These are phyloP conservation scores for Fagus sylvatica DNA, from an alignment of 306 rosid species.

Conservation along the genomic window DNA sequence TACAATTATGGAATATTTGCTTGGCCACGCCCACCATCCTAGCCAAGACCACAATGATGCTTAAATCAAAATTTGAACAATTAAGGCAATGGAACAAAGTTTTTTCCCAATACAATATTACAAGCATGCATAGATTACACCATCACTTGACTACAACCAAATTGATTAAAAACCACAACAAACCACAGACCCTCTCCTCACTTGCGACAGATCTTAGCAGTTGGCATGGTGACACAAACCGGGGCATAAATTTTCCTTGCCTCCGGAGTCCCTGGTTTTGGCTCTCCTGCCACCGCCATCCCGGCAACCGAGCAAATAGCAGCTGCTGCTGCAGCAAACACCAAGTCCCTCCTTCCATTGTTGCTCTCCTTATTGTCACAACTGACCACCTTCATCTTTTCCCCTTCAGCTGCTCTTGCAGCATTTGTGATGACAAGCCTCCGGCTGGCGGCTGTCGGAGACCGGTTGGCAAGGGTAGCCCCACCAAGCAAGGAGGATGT, in stretches of 20 bases:
- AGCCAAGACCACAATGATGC: no score
- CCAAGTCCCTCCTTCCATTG: conserved; percentile 45
- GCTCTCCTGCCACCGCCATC: conserved; percentile 41
- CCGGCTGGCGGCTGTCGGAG: background rate
- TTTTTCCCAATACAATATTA: background rate
- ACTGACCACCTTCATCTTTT: conserved; percentile 22
- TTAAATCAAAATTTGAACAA: background rate
- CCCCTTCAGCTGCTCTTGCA: conserved; percentile 24
- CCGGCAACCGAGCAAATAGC: conserved; percentile 42
- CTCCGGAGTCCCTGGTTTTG: conserved; percentile 34
- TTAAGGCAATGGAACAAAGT: background rate
- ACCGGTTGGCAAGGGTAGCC: conserved; percentile 7
- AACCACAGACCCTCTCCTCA: background rate
- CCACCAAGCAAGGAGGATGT: conserved; percentile 39
- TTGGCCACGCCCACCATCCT: no score
- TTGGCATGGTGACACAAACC: conserved; percentile 55
- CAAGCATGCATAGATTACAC: background rate
- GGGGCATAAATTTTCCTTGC: conserved; percentile 52
- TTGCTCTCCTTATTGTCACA: conserved; percentile 20
- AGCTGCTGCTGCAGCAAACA: conserved; percentile 37
- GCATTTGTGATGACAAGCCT: conserved; percentile 27
- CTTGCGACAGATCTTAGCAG: conserved; percentile 47
- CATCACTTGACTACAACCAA: background rate
- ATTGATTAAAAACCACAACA: background rate
- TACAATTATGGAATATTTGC: no score